A percentile compares a stretch with the other conserved stretches of the same genome.
Conservation (phyloP, 2,329 filamentous ascomycete genomes). For the Hypocrella siamensis region DNA sequence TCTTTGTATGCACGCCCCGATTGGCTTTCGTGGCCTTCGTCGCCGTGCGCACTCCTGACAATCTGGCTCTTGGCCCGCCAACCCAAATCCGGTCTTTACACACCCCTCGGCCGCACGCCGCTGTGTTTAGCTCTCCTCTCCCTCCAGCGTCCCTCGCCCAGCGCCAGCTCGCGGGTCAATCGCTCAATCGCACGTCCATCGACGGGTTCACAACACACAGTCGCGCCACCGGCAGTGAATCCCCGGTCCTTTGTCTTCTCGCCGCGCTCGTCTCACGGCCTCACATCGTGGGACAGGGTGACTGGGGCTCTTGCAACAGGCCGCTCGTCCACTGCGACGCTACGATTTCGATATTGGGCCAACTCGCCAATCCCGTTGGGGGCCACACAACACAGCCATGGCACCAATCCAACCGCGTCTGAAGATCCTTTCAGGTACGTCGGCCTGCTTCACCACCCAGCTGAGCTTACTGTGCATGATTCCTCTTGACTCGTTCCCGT, state of each 20-base stretch:
- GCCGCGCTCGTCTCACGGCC: not conserved
- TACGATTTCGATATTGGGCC: slow-evolving; percentile 15
- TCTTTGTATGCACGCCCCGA: slow-evolving; percentile 3
- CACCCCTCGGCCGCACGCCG: no score
- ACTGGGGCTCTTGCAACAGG: slow-evolving; percentile 17
- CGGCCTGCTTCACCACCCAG: slow-evolving; percentile 17
- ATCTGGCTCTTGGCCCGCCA: slow-evolving; percentile 5
- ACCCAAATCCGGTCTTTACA: no score
- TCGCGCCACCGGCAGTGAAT: not conserved
- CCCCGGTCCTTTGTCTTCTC: not conserved
- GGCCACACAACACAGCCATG: slow-evolving; percentile 27
- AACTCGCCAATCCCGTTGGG: slow-evolving; percentile 18
- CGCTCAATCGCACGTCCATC: slow-evolving; percentile 1
- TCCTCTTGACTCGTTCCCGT: slow-evolving; percentile 3
- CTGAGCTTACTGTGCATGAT: no score
- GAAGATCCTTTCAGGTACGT: slow-evolving; percentile 46
- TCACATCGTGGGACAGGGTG: slow-evolving; percentile 11
- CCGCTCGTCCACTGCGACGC: slow-evolving; percentile 11
- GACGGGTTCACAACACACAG: not conserved
- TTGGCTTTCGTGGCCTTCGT: not conserved
- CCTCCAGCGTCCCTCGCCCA: not conserved
- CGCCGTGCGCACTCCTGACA: slow-evolving; percentile 6
- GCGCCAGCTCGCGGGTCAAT: slow-evolving; percentile 2
- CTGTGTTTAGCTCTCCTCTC: not conserved
- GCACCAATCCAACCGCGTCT: slow-evolving; percentile 43